These are phyloP conservation scores for Hibiscus trionum DNA, from an alignment of 345 rosid genomes.

Conservation along the genomic window DNA sequence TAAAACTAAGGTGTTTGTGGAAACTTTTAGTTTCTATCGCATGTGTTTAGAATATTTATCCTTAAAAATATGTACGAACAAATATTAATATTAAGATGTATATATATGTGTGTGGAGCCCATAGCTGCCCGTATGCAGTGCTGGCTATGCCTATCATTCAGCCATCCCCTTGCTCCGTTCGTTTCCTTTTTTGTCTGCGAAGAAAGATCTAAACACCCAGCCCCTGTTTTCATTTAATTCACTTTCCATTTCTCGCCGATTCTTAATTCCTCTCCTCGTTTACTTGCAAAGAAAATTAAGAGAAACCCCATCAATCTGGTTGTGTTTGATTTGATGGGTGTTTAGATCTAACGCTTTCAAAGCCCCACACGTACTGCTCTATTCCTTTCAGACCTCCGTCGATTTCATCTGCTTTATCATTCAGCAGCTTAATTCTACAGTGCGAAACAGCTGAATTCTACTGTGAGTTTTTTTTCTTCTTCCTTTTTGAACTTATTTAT, in stretches of 20 bases:
- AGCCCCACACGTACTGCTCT: conserved; percentile 35
- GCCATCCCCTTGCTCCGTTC: conserved; percentile 25
- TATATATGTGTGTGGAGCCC: conserved; percentile 31
- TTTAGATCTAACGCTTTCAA: conserved; percentile 33
- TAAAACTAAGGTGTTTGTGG: too few species aligned
- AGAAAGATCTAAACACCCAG: conserved; percentile 9
- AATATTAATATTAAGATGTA: too few species aligned
- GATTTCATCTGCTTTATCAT: conserved; percentile 20
- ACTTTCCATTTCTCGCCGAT: conserved; percentile 21
- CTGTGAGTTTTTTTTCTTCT: conserved; percentile 22
- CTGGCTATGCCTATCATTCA: conserved; percentile 23
- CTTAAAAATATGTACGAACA: too few species aligned
- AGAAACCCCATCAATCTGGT: not conserved
- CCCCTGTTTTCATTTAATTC: conserved; percentile 18
- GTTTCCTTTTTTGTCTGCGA: conserved; percentile 20
- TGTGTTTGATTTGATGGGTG: conserved; percentile 38
- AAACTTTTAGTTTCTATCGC: too few species aligned
- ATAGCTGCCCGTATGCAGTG: conserved; percentile 28
- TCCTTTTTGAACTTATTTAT: not conserved
- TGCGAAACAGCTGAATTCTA: conserved; percentile 13
- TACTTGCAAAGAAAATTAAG: not conserved
- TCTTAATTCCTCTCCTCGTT: not conserved
- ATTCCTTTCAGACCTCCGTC: conserved; percentile 52
- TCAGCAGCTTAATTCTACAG: conserved; percentile 25
- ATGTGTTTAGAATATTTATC: too few species aligned